Base-by-base conservation (phyloP, 441 rosid genomes). In the Croton setiger region DNA sequence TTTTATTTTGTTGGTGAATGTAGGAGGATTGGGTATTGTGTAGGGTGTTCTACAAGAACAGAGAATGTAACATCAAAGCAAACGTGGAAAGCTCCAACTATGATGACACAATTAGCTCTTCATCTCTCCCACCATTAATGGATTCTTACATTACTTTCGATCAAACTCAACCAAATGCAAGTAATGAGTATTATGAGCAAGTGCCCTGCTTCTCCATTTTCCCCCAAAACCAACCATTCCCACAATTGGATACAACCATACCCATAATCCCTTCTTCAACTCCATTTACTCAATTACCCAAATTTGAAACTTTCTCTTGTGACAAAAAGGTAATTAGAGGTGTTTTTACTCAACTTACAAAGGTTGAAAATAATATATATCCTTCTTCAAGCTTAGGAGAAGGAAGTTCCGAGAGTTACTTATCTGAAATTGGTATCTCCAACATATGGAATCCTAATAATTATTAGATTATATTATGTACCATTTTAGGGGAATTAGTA, bases 171-270 rank as follows among this genome's bases (percentile, higher is more conserved):
- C 68, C 83, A 45, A 68, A 60, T 43, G 54, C 60, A 3, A 61
- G 75, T 31, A 43, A 70, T 55, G 78, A 85, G 23, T 41, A 64
- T 53, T 63, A 71, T 53, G 82, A 86, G 86, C 90, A 83, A 83
- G 90, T 84, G 86, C 79, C 90, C 90, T 86, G 93, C 90, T 79
- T 88, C 93, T 84, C 86, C 87, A 75, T 72, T 69, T 66, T 79
- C 80, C 68, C 80, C 8, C 79, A 66, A 36, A 49, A 51, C 76
- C 83, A 79, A 75, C 62, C 44, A 41, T 72, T 69, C 69, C 54
- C 80, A 21, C 60, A 67, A 44, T 33, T 49, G 13, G 23, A 36
- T 36, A 71, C 60, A n/a, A 57, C 69, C 54, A 75, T 76, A 6
- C 14, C 67, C 21, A 17, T 54, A 63, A 69, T 63, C 63, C 61